Evolutionary conservation across 2,329 filamentous ascomycete species (phyloP).

Genomic region (Alternaria infectoria): DNA sequence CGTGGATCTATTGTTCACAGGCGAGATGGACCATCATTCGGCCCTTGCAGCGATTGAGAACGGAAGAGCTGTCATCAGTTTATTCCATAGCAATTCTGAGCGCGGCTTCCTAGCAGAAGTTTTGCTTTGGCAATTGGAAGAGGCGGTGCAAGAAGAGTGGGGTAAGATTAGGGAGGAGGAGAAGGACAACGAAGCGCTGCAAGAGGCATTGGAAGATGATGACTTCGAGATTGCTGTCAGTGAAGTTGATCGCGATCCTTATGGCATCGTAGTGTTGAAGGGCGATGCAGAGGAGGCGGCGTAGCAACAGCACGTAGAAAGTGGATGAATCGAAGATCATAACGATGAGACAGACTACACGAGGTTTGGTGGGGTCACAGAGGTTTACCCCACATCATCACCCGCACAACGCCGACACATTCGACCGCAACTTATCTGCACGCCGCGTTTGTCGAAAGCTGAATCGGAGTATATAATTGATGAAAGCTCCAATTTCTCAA

Average conservation of each 20-base stretch:
- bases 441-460: not conserved
- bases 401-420: not conserved
- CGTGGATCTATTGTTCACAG: slow-evolving; percentile 86
- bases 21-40: slow-evolving; percentile 92
- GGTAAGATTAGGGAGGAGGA: slow-evolving; percentile 53
- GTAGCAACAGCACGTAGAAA: not conserved
- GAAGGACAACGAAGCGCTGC: slow-evolving; percentile 45
- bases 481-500: not conserved
- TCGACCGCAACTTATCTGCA: not conserved
- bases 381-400: not conserved
- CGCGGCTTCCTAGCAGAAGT: slow-evolving; percentile 77
- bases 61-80: slow-evolving; percentile 79
- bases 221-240: slow-evolving; percentile 74
- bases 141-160: slow-evolving; percentile 65
- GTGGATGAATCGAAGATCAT: not conserved
- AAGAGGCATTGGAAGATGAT: slow-evolving; percentile 59
- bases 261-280: slow-evolving; percentile 65
- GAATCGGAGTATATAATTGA: accelerated
- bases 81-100: slow-evolving; percentile 95
- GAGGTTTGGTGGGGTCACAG: not conserved
- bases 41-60: slow-evolving; percentile 85
- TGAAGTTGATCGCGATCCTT: slow-evolving; percentile 84
- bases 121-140: slow-evolving; percentile 70
- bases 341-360: not conserved
- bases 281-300: slow-evolving; percentile 18